Percentiles rank a stretch among this genome's conserved stretches.
Evolutionary conservation across 1,139 yeast genomes (phyloP).

Genomic region (Geotrichum citri-aurantii): DNA sequence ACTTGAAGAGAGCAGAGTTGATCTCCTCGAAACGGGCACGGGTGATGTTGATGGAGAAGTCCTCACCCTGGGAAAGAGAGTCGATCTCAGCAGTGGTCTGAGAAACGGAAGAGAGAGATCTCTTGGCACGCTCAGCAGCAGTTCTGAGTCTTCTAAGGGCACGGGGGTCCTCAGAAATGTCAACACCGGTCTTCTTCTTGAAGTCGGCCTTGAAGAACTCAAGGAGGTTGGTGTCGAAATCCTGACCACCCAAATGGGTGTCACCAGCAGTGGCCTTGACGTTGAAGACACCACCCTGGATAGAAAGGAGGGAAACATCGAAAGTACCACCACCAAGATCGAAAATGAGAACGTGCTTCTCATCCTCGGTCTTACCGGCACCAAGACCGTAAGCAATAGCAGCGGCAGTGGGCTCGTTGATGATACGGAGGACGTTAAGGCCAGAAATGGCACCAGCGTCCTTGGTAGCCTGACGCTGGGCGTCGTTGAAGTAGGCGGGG

Average conservation of each 20-base stretch:
- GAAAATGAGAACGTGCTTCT: slow-evolving; percentile 84
- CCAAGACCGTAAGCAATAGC: slow-evolving; percentile 98
- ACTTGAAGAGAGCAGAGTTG: slow-evolving; percentile 78
- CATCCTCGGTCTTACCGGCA: slow-evolving; percentile 71
- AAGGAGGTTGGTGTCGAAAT: slow-evolving; percentile 76
- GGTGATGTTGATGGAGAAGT: slow-evolving; percentile 74
- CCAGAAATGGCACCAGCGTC: slow-evolving; percentile 98
- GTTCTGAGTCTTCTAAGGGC: slow-evolving; percentile 85
- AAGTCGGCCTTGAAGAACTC: slow-evolving; percentile 74
- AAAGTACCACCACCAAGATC: slow-evolving; percentile 99
- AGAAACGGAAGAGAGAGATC: slow-evolving; percentile 80
- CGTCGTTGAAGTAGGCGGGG: slow-evolving; percentile 96
- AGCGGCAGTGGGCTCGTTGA: slow-evolving; percentile 97
- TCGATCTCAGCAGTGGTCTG: slow-evolving; percentile 85
- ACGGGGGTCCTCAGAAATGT: slow-evolving; percentile 68
- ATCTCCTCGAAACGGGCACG: slow-evolving; percentile 91
- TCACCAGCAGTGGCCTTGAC: slow-evolving; percentile 92
- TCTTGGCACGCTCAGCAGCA: slow-evolving; percentile 90
- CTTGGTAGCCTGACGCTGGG: slow-evolving; percentile 98
- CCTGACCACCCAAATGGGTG: slow-evolving; percentile 37
- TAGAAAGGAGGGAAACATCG: slow-evolving; percentile 88
- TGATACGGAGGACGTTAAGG: slow-evolving; percentile 90
- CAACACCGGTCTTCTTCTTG: slow-evolving; percentile 80
- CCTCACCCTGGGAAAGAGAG: slow-evolving; percentile 74
- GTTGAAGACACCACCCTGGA: slow-evolving; percentile 94